Evolutionary conservation across 176 grass and related monocot species (phyloP).

Genomic region (Aechmea fasciata): DNA sequence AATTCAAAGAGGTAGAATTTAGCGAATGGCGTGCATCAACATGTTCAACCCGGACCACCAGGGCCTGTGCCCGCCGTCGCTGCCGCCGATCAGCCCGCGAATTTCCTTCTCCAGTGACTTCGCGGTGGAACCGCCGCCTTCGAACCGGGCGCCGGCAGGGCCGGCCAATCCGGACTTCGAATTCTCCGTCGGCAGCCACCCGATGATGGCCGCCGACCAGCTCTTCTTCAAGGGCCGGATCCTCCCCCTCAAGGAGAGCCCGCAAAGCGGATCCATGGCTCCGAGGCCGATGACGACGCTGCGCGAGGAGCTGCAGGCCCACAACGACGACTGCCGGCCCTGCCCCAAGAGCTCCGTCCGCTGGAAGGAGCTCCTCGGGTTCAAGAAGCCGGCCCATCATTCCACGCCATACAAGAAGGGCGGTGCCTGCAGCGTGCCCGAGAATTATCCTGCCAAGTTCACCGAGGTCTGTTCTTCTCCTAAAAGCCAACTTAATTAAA

Average conservation of each 20-base stretch:
- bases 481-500: neutral
- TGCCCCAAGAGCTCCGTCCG: conserved; percentile 21
- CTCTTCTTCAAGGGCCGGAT: conserved; percentile 87
- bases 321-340: conserved; percentile 14
- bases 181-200: conserved; percentile 85
- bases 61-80: conserved; percentile 14
- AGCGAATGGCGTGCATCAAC: conserved; percentile 73
- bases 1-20: too few relatives aligned
- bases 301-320: conserved; percentile 61
- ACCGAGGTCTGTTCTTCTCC: neutral
- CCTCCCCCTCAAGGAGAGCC: conserved; percentile 58
- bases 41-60: conserved; percentile 97
- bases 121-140: conserved; percentile 55
- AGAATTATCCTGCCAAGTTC: conserved; percentile 21
- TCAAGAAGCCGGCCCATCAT: conserved; percentile 45
- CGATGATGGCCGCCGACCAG: conserved; percentile 92
- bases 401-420: conserved; percentile 28
- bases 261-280: conserved; percentile 13
- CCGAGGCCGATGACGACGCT: conserved; percentile 23
- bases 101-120: conserved; percentile 99
- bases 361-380: conserved; percentile 91
- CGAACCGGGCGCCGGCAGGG: neutral
- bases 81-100: conserved; percentile 55
- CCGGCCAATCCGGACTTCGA: conserved; percentile 76
- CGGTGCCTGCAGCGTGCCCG: conserved; percentile 15